Percentiles rank a stretch among this genome's conserved stretches.
phyloP scores from a whole-genome alignment of 306 rosid genomes.

The Ormosia semicastrata region DNA sequence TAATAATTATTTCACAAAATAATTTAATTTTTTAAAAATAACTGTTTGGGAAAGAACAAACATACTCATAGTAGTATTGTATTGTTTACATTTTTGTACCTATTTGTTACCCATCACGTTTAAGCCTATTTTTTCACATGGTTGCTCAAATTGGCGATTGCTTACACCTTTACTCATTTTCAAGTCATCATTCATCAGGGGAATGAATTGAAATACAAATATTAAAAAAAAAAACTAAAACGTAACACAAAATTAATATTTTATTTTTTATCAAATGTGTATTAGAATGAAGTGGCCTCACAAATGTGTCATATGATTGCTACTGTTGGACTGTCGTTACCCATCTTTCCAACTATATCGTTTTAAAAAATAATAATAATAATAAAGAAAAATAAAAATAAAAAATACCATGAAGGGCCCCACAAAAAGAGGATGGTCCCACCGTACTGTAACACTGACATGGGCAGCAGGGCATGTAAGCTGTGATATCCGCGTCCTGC shows the following conservation, averaged over 20 bases:
- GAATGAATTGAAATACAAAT: not conserved
- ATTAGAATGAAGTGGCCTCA: not conserved
- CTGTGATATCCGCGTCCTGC: not conserved
- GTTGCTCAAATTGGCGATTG: not conserved
- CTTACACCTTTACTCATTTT: not conserved
- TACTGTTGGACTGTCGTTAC: not conserved
- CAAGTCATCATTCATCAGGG: not conserved
- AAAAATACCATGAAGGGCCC: not conserved
- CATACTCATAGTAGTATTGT: not conserved
- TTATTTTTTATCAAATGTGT: not conserved
- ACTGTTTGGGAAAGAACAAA: too few relatives aligned
- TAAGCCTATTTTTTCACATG: not conserved
- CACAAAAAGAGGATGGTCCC: not conserved
- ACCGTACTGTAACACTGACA: not conserved
- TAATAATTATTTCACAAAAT: too few relatives aligned
- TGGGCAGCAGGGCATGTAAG: not conserved
- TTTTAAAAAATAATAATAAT: not conserved
- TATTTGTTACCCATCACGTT: not conserved
- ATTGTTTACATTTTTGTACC: not conserved
- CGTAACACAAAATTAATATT: not conserved
- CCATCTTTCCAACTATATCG: not conserved
- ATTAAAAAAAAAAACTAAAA: not conserved
- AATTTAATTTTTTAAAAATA: too few relatives aligned
- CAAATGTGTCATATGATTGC: not conserved
- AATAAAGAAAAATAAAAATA: not conserved